Conservation (phyloP, 306 rosid genomes). For the Prunus armeniaca region DNA sequence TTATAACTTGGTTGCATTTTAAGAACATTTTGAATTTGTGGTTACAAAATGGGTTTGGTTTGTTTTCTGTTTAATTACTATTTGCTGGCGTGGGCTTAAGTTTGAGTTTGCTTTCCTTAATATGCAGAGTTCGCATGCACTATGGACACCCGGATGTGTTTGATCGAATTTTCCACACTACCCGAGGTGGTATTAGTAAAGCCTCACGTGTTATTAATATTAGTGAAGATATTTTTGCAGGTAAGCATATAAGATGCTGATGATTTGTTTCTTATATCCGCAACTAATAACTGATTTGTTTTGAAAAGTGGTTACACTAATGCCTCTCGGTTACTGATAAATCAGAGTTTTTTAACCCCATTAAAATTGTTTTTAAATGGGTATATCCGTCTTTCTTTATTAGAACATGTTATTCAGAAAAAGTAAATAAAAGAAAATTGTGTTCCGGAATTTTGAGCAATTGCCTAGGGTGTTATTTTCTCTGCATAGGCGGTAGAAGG, state of each 20-base stretch:
- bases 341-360: background rate
- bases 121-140: conserved; percentile 96
- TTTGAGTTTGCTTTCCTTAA: background rate
- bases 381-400: no score
- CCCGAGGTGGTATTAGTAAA: conserved; percentile 97
- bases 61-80: background rate
- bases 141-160: conserved; percentile 99
- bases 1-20: background rate
- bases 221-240: conserved; percentile 94
- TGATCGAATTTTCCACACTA: conserved; percentile 89
- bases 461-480: background rate
- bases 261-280: background rate
- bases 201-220: conserved; percentile 94
- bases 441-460: background rate
- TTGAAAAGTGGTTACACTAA: background rate
- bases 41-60: background rate
- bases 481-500: background rate
- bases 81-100: background rate
- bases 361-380: background rate
- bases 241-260: conserved; percentile 32
- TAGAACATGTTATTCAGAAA: background rate
- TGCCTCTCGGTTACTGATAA: background rate
- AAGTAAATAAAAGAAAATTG: background rate
- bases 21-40: background rate
- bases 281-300: background rate